Base-by-base conservation (phyloP, 441 rosid species). In the Sinapis alba region DNA sequence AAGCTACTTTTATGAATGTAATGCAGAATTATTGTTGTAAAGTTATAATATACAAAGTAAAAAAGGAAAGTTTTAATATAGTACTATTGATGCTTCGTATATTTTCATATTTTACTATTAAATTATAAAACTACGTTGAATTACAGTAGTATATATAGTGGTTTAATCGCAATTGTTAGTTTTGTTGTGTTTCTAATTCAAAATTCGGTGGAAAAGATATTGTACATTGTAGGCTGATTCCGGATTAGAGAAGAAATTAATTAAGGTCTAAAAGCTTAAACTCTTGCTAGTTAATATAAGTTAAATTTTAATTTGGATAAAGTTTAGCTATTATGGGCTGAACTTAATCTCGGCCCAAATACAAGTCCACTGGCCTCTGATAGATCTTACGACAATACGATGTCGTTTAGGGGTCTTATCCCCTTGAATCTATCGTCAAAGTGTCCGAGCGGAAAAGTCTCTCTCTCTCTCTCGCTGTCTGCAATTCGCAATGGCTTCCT, bases 401-500 rank as follows among this genome's bases (percentile, higher is more conserved):
- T 16, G 61, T 2, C 77, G 62, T 38, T 73, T 2, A 1, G 0
- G 10, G 27, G 11, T 59, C 74, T 72, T 78, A 78, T 84, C 85
- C 34, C 63, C 69, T n/a, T 19, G 51, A 68, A 58, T 7, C 53
- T 6, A 47, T 47, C 54, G 54, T 16, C 54, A 5, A 7, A 16
- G 5, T 47, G 53, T 45, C 20, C 4, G 54, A 47, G 54, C 54
- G 62, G 3, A 7, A 12, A 21, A 53, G 27, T 69, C 28, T 27
- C 28, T 4, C n/a, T n/a, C n/a, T 68, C 27, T 57, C 53, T 5
- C 38, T 63, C 27, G 9, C 38, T 34, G 38, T 63, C 80, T 51
- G 21, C 51, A 41, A 23, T 74, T 72, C 27, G 27, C 15, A 54
- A 79, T 88, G 92, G 89, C 88, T 34, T 63, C 86, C 51, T 78